Conservation (phyloP, 495 filamentous ascomycete species). For the Chaetomium fimeti region DNA sequence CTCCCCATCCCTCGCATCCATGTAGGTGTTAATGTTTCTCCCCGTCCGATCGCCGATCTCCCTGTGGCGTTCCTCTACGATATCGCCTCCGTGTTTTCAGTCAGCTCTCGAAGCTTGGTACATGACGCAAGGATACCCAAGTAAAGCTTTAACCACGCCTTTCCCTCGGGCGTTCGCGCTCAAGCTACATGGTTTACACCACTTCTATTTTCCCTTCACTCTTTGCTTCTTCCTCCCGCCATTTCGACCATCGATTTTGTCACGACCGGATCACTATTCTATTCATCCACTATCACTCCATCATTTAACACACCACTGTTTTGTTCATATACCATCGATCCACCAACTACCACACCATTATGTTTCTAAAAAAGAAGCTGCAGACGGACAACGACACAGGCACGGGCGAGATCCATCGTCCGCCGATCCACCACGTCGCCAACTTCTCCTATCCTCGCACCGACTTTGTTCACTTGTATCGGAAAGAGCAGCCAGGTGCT, state of each 20-base stretch:
- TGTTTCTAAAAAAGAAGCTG: slow-evolving; percentile 13
- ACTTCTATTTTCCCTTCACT: not conserved
- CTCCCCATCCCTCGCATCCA: slow-evolving; percentile 17
- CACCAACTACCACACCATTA: not conserved
- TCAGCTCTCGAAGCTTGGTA: not conserved
- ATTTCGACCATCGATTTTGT: not conserved
- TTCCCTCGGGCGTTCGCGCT: slow-evolving; percentile 5
- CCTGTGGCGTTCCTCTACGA: slow-evolving; percentile 7
- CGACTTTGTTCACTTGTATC: slow-evolving; percentile 12
- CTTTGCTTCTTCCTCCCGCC: not conserved
- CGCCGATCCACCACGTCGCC: slow-evolving; percentile 13
- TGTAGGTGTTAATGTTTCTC: slow-evolving; percentile 4
- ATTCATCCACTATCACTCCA: not conserved
- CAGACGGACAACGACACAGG: slow-evolving; percentile 18
- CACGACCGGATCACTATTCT: not conserved
- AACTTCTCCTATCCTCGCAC: slow-evolving; percentile 28
- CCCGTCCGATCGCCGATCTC: slow-evolving; percentile 13
- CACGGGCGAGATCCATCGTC: not conserved
- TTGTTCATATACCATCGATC: not conserved
- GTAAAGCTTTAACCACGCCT: not conserved
- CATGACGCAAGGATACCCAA: slow-evolving; percentile 1
- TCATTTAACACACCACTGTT: not conserved
- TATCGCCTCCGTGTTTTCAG: not conserved
- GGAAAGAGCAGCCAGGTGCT: not conserved
- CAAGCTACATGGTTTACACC: not conserved